Conservation (phyloP, 257 asterid genomes). For the Nicotiana sylvestris region DNA sequence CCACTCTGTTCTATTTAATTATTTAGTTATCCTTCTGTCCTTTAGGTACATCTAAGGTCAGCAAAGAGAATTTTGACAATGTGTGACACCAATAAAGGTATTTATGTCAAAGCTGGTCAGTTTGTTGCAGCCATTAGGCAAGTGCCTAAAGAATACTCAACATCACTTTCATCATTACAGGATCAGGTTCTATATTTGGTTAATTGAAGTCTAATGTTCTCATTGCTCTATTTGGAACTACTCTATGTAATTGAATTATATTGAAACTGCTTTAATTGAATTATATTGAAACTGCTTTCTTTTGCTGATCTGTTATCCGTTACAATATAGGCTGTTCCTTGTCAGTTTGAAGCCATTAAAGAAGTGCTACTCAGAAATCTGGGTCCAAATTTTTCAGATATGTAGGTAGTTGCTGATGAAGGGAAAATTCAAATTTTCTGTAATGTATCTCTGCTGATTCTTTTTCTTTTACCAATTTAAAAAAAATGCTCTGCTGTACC, state of each 20-base stretch:
- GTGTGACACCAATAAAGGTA: conserved; percentile 80
- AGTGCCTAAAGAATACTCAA: conserved; percentile 86
- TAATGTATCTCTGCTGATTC: no score
- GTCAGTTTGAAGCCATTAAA: conserved; percentile 59
- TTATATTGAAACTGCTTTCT: neutral
- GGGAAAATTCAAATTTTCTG: neutral
- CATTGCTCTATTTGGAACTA: no score
- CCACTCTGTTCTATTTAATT: neutral
- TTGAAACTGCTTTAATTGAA: neutral
- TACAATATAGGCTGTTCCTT: conserved; percentile 71
- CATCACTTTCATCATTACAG: conserved; percentile 73
- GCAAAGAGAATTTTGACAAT: conserved; percentile 61
- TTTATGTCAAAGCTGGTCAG: conserved; percentile 95
- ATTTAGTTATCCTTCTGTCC: neutral
- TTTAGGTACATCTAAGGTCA: conserved; percentile 76
- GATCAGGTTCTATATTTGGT: conserved; percentile 57
- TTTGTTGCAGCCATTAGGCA: conserved; percentile 79
- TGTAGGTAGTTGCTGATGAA: conserved; percentile 43
- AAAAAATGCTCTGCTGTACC: no score
- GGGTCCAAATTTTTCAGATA: conserved; percentile 62
- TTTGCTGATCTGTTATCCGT: conserved; percentile 15
- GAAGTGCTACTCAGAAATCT: conserved; percentile 54
- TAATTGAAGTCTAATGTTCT: neutral
- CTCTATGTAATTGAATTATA: no score
- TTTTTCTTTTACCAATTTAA: no score